Evolutionary conservation across 2,329 filamentous ascomycete genomes (phyloP), one percentile per base, ranked within the genome.

Genomic region (Diaporthe ilicicola): DNA sequence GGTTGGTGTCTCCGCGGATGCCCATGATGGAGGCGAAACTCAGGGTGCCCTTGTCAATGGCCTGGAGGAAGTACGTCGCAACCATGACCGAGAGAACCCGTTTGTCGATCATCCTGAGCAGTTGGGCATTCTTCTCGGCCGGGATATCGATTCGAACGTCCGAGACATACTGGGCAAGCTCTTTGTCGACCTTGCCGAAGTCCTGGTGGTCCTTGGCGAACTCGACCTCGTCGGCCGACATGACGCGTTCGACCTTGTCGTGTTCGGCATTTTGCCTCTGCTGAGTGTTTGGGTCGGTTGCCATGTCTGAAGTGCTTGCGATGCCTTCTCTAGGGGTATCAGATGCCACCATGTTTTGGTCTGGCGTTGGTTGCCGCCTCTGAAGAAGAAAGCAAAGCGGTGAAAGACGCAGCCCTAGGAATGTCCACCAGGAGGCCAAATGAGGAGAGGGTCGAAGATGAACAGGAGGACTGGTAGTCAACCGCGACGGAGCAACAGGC

Each of bases 1-100:
- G 79, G n/a, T 82, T 73, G 0, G 85, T 84, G 74, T 91, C 87
- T 7, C 83, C 76, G 0, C 82, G 81, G 61, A 92, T 83, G 34
- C 87, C 87, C 89, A 91, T 91, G 77, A 92, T 91, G 54, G 87
- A 87, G 10, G 89, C 88, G 85, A 85, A 92, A 1, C 86, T 89
- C 76, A 92, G 81, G 0, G 90, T 92, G 32, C 89, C 90, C 79
- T 92, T 92, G 79, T 92, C 90, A 55, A 92, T 84, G 55, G 89
- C 87, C 76, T 93, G 92, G 27, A 94, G 81, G 77, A 94, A 93
- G 80, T 94, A 94, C 0, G 91, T 93, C 59, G 87, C 79, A 70
- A 94, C 86, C 92, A 94, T 94, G 78, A 94, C 84, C 2, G 86
- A 81, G 53, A 95, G 82, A 2, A 94, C 87, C 39, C 92, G 87